These are phyloP conservation scores for Cenococcum geophilum DNA, from an alignment of 495 filamentous ascomycete genomes.

Conservation along the genomic window DNA sequence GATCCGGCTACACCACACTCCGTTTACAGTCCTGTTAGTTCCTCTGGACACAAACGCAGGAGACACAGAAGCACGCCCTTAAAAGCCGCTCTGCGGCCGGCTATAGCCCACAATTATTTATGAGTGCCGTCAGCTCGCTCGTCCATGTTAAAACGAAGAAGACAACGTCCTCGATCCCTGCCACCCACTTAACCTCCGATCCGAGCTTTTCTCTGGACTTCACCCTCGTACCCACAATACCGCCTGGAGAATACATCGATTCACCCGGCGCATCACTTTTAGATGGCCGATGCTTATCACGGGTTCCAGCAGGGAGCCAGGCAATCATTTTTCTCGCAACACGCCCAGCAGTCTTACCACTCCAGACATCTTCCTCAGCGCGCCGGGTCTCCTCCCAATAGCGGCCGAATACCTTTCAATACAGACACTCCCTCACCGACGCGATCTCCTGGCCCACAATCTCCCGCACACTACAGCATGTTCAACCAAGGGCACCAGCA, in stretches of 20 bases:
- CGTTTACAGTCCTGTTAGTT: not conserved
- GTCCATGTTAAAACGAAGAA: slow-evolving; percentile 41
- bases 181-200: slow-evolving; percentile 29
- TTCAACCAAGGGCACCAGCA: slow-evolving; percentile 69
- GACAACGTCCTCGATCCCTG: slow-evolving; percentile 31
- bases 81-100: slow-evolving; percentile 17
- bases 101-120: slow-evolving; percentile 17
- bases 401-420: slow-evolving; percentile 37
- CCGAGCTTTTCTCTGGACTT: slow-evolving; percentile 12
- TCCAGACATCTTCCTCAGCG: slow-evolving; percentile 48
- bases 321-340: slow-evolving; percentile 55
- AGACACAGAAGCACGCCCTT: slow-evolving; percentile 1
- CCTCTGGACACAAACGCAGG: not conserved
- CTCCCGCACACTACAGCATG: slow-evolving; percentile 68
- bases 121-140: slow-evolving; percentile 19
- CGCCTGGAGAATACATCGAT: slow-evolving; percentile 8
- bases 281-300: slow-evolving; percentile 82
- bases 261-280: slow-evolving; percentile 33
- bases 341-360: slow-evolving; percentile 45
- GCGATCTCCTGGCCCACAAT: slow-evolving; percentile 63
- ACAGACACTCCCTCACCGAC: slow-evolving; percentile 64
- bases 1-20: not conserved
- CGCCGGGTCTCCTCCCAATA: slow-evolving; percentile 53
- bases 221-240: not conserved
- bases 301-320: slow-evolving; percentile 67